These are phyloP conservation scores for Arabidopsis arenosa DNA, from an alignment of 345 rosid species.

Conservation along the genomic window DNA sequence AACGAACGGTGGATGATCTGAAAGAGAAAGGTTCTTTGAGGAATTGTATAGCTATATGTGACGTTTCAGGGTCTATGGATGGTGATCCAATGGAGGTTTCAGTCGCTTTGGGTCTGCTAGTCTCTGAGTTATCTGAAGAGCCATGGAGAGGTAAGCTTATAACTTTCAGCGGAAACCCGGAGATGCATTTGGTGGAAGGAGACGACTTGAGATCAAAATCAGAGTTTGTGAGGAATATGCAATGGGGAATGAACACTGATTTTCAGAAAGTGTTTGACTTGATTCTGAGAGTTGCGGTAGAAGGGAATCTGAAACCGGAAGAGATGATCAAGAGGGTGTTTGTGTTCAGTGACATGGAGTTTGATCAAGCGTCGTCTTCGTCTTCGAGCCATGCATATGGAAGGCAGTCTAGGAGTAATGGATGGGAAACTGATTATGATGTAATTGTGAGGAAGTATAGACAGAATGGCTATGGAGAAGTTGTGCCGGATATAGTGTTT, in stretches of 20 bases:
- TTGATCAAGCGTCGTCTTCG: slow-evolving; percentile 47
- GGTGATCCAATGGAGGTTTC: slow-evolving; percentile 67
- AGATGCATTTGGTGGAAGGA: slow-evolving; percentile 51
- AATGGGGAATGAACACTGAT: slow-evolving; percentile 45
- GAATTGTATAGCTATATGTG: slow-evolving; percentile 63
- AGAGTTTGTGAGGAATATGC: slow-evolving; percentile 50
- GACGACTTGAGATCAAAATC: slow-evolving; percentile 44
- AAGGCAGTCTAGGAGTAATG: not conserved
- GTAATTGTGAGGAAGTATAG: slow-evolving; percentile 50
- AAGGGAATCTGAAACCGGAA: slow-evolving; percentile 52
- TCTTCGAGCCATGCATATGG: not conserved
- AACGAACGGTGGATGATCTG: slow-evolving; percentile 65
- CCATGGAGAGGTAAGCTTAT: slow-evolving; percentile 75
- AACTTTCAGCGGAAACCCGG: slow-evolving; percentile 54
- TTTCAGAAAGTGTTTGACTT: slow-evolving; percentile 62
- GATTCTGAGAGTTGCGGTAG: slow-evolving; percentile 53
- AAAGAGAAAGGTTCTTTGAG: slow-evolving; percentile 50
- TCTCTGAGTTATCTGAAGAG: slow-evolving; percentile 57
- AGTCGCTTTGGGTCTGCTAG: slow-evolving; percentile 60
- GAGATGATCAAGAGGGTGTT: slow-evolving; percentile 63
- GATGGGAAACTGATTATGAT: slow-evolving; percentile 61
- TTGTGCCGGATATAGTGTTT: slow-evolving; percentile 62
- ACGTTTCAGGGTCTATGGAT: slow-evolving; percentile 58
- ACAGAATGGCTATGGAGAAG: slow-evolving; percentile 56
- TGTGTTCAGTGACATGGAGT: slow-evolving; percentile 80